These are phyloP conservation scores for Dactylellina parvicollis DNA, from an alignment of 2,329 filamentous ascomycete species.

Conservation along the genomic window DNA sequence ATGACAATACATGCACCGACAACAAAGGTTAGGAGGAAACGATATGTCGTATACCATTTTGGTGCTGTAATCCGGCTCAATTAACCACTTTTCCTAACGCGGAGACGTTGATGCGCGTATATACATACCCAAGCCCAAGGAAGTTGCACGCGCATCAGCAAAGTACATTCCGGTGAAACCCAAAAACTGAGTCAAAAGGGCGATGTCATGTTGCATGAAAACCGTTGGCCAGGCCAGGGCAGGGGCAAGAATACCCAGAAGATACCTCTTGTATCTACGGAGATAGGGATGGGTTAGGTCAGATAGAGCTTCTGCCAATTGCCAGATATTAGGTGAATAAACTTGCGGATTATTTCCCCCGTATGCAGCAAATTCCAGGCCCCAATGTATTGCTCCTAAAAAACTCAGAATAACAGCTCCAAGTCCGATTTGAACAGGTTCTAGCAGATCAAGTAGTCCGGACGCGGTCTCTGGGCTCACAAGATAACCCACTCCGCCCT, in stretches of 20 bases:
- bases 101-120: not conserved
- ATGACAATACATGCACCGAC: conserved; percentile 84
- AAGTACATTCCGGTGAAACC: conserved; percentile 89
- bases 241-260: conserved; percentile 81
- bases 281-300: not conserved
- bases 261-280: conserved; percentile 74
- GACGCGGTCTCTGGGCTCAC: conserved; percentile 77
- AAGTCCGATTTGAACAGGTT: conserved; percentile 89
- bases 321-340: not conserved
- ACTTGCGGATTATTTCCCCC: conserved; percentile 52
- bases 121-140: conserved; percentile 72
- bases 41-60: conserved; percentile 86
- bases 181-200: conserved; percentile 83
- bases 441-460: conserved; percentile 76
- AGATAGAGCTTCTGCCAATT: not conserved
- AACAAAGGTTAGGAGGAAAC: conserved; percentile 89
- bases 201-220: conserved; percentile 82
- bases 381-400: conserved; percentile 91
- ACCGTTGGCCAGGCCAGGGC: conserved; percentile 85
- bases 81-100: not conserved
- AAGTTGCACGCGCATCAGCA: conserved; percentile 77
- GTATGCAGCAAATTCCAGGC: conserved; percentile 57
- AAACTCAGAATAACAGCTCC: conserved; percentile 76
- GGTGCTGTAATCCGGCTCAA: conserved; percentile 65
- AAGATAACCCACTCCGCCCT: conserved; percentile 71